These are phyloP conservation scores for Tulasnella sp. DNA, from an alignment of 768 basidiomycete species.

Conservation along the genomic window DNA sequence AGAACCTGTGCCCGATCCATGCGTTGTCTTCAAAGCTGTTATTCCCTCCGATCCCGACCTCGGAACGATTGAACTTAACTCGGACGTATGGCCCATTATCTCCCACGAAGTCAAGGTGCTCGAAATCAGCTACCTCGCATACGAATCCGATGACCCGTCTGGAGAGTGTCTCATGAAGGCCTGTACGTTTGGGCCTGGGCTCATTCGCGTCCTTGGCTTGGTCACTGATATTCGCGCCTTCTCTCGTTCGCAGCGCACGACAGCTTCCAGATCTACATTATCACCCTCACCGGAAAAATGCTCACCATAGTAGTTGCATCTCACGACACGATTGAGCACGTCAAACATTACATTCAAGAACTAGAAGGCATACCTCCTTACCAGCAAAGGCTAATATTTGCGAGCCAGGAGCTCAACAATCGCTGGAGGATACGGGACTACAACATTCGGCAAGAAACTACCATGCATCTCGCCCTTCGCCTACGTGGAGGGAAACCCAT, in stretches of 20 bases:
- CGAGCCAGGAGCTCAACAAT: slow-evolving; percentile 36
- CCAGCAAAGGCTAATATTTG: slow-evolving; percentile 37
- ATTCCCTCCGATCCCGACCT: too few relatives aligned
- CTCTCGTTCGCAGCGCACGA: background rate
- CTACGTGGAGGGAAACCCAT: background rate
- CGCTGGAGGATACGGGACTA: background rate
- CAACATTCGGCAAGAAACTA: background rate
- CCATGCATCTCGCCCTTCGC: background rate
- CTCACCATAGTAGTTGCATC: slow-evolving; percentile 33
- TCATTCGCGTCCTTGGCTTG: too few relatives aligned
- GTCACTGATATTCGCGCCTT: background rate
- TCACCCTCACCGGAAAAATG: slow-evolving; percentile 31
- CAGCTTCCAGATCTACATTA: background rate
- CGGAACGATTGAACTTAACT: background rate
- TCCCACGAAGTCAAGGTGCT: background rate
- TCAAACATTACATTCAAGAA: slow-evolving; percentile 37
- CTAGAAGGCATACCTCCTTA: slow-evolving; percentile 38
- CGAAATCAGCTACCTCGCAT: background rate
- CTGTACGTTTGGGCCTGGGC: background rate
- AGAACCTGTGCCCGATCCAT: too few relatives aligned
- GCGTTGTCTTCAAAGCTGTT: background rate
- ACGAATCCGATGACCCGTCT: background rate
- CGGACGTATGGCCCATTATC: background rate
- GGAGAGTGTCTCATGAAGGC: background rate
- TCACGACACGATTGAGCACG: slow-evolving; percentile 36